Evolutionary conservation across 768 basidiomycete genomes (phyloP), one percentile per base, ranked within the genome.

Genomic region (Kwoniella sp.): DNA sequence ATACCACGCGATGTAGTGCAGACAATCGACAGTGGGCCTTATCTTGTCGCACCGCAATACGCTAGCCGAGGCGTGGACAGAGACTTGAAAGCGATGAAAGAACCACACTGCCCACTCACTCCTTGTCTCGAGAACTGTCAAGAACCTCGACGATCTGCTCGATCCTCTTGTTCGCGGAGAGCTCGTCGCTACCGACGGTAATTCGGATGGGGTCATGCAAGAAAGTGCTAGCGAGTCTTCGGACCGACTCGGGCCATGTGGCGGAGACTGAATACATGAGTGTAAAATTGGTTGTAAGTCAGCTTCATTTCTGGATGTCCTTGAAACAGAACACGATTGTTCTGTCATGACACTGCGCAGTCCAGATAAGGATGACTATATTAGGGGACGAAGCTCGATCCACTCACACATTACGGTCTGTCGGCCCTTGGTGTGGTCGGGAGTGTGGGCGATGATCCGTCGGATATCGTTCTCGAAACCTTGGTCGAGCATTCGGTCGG

Each of bases 401-500:
- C 37, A 85, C 90, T 71, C 79, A 93, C 91, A 94, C 92, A 94
- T 93, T 85, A 93, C 88, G 7, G 92, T 95, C 82, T 94, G 92
- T 52, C 93, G 86, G 63, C 86, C 85, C n/a, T 84, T 79, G 37
- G 85, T 84, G 76, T 86, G 62, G 22, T 58, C 70, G 1, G 79
- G 79, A 34, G 82, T 88, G 86, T 85, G 83, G 8, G 86, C 87
- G 67, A 98, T 93, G 75, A 99, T 98, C 63, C 85, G 85, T 58
- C 92, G 84, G 69, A 98, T 97, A 79, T 97, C 96, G 77, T 98
- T 97, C 81, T 99, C 96, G 79, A 99, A 99, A 0, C 95, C 96
- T 77, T 90, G 93, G 78, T 98, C 96, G 57, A 99, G 84, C 95
- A 97, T 97, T 51, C 95, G 86, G 82, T 98, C 95, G 4, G 96